Conservation (phyloP, 805 yeast species). For the Zygosaccharomyces bailii region DNA sequence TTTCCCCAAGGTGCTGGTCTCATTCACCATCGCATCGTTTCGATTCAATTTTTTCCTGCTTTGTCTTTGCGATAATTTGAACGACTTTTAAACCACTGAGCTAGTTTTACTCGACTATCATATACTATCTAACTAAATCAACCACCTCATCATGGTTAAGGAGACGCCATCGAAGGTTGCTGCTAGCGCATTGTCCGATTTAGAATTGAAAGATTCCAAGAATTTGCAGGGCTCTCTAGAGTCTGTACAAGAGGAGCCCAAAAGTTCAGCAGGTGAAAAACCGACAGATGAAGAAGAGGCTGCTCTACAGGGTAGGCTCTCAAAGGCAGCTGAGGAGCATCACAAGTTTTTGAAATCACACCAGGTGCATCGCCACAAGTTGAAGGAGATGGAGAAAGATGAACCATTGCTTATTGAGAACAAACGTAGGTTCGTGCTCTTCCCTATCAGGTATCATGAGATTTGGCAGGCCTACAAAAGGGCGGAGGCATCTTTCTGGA, state of each 20-base stretch:
- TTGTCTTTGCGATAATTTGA: background rate
- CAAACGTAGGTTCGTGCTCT: constrained; percentile 82
- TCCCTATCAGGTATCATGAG: constrained; percentile 96
- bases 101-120: background rate
- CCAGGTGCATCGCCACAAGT: constrained; percentile 64
- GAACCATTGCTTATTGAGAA: constrained; percentile 89
- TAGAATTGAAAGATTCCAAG: constrained; percentile 46
- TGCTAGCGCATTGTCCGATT: constrained; percentile 51
- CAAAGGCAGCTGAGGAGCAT: constrained; percentile 43
- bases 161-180: constrained; percentile 72
- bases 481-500: constrained; percentile 99
- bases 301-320: constrained; percentile 28
- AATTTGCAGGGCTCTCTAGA: constrained; percentile 44
- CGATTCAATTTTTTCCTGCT: constrained; percentile 1
- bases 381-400: constrained; percentile 74
- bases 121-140: background rate
- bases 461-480: constrained; percentile 98
- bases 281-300: constrained; percentile 21
- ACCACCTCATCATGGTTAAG: constrained; percentile 31
- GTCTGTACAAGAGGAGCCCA: constrained; percentile 38
- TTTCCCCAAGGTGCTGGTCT: too few species aligned
- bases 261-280: constrained; percentile 19
- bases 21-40: background rate
- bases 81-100: background rate
- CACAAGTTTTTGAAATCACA: constrained; percentile 55